Conservation (phyloP, 1,139 yeast species). For the Pichia sp. region DNA sequence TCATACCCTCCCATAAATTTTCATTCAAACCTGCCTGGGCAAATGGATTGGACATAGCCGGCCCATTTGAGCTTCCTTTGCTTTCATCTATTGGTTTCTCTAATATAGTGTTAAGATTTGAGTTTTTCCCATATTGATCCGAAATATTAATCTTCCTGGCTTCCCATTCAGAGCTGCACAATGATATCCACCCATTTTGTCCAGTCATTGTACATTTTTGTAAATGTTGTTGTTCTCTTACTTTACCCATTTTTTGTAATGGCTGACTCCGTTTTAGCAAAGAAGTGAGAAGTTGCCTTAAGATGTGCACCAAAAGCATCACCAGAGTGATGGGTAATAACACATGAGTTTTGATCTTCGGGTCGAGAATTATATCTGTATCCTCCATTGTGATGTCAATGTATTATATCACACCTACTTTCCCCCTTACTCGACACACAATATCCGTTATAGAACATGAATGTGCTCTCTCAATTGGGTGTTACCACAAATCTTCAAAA, state of each 20-base stretch:
- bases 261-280: constrained; percentile 49
- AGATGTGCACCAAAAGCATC: constrained; percentile 85
- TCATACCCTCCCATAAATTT: constrained; percentile 73
- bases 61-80: not conserved
- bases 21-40: constrained; percentile 71
- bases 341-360: constrained; percentile 85
- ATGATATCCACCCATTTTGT: constrained; percentile 10
- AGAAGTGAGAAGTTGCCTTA: constrained; percentile 56
- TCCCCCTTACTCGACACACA: not conserved
- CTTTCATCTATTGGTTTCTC: constrained; percentile 12
- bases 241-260: constrained; percentile 39
- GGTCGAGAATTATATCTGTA: constrained; percentile 66
- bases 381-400: constrained; percentile 24
- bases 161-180: constrained; percentile 20
- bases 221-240: constrained; percentile 63
- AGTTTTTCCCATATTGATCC: constrained; percentile 20
- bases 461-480: no score
- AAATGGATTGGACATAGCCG: constrained; percentile 47
- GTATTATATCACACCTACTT: not conserved
- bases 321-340: constrained; percentile 83
- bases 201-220: constrained; percentile 36
- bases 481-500: not conserved
- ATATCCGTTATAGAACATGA: not conserved
- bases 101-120: constrained; percentile 25
- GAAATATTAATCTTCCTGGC: constrained; percentile 5